A percentile compares a stretch with the other conserved stretches of the same genome.
Conservation (phyloP, 495 filamentous ascomycete genomes). For the Sporormia fimetaria region DNA sequence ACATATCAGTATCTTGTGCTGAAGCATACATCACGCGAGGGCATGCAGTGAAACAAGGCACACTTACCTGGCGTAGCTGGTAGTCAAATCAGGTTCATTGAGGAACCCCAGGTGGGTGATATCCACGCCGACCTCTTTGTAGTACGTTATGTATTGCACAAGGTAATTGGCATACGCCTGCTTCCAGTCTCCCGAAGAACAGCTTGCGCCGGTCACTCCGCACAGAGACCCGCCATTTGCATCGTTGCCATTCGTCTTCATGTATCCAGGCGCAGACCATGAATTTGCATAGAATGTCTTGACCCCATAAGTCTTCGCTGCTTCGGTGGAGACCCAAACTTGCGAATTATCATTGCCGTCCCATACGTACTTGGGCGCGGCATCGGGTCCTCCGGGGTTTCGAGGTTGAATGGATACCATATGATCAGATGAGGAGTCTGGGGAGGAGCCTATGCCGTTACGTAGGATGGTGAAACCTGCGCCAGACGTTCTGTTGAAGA, state of each 20-base stretch:
- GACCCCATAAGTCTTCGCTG: slow-evolving; percentile 10
- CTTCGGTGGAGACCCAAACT: slow-evolving; percentile 20
- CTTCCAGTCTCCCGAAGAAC: slow-evolving; percentile 20
- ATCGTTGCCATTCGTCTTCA: slow-evolving; percentile 23
- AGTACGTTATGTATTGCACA: slow-evolving; percentile 24
- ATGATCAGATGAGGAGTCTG: slow-evolving; percentile 29
- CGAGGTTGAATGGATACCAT: slow-evolving; percentile 33
- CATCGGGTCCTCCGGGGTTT: slow-evolving; percentile 13
- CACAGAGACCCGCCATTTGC: slow-evolving; percentile 20
- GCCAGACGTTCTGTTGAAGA: slow-evolving; percentile 22
- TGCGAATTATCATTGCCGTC: slow-evolving; percentile 20
- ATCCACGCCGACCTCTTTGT: slow-evolving; percentile 12
- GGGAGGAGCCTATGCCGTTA: slow-evolving; percentile 20
- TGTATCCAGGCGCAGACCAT: slow-evolving; percentile 22
- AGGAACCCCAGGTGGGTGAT: slow-evolving; percentile 22
- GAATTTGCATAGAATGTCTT: slow-evolving; percentile 21
- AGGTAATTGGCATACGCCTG: slow-evolving; percentile 24
- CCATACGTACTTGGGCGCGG: slow-evolving; percentile 20
- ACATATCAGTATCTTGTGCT: too few relatives aligned
- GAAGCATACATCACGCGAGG: too few relatives aligned
- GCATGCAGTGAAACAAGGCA: too few relatives aligned
- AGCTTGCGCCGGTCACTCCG: slow-evolving; percentile 13
- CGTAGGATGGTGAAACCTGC: slow-evolving; percentile 21
- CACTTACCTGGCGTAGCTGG: slow-evolving; percentile 23
- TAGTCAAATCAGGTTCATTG: slow-evolving; percentile 22